Evolutionary conservation across 1,284 basidiomycete species (phyloP).

Genomic region (Farysia itapuensis): DNA sequence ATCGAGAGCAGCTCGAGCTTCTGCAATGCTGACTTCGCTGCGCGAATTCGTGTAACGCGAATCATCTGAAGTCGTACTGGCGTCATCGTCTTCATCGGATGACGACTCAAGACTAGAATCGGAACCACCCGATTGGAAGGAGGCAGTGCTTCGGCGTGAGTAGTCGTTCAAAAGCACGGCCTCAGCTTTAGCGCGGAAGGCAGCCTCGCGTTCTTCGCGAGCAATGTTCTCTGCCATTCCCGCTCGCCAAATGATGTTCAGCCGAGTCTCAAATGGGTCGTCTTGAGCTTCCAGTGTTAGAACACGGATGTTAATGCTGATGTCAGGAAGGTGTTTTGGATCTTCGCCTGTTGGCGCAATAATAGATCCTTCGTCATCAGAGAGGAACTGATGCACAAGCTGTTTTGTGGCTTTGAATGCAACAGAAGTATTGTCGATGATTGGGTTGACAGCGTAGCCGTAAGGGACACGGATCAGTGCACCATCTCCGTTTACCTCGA

Average conservation of each 20-base stretch:
- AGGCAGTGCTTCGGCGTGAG: slow-evolving; percentile 58
- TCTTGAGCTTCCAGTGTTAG: slow-evolving; percentile 78
- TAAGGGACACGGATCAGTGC: slow-evolving; percentile 77
- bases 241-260: slow-evolving; percentile 77
- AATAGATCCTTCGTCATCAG: slow-evolving; percentile 48
- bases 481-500: slow-evolving; percentile 68
- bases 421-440: slow-evolving; percentile 61
- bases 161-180: slow-evolving; percentile 44
- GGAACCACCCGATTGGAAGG: slow-evolving; percentile 14
- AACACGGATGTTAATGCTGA: slow-evolving; percentile 68
- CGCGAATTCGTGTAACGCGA: slow-evolving; percentile 1
- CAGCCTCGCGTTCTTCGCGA: slow-evolving; percentile 76
- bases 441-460: slow-evolving; percentile 70
- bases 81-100: slow-evolving; percentile 1
- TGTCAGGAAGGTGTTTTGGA: slow-evolving; percentile 63
- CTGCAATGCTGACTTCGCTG: slow-evolving; percentile 57
- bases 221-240: slow-evolving; percentile 75
- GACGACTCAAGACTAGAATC: slow-evolving; percentile 6
- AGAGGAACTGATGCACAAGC: slow-evolving; percentile 60
- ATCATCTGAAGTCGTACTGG: slow-evolving; percentile 11
- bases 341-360: slow-evolving; percentile 51
- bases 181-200: slow-evolving; percentile 76
- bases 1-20: slow-evolving; percentile 75
- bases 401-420: slow-evolving; percentile 62
- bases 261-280: slow-evolving; percentile 78